phyloP scores from a whole-genome alignment of 2,329 filamentous ascomycete genomes.

The Fusarium sp. region DNA sequence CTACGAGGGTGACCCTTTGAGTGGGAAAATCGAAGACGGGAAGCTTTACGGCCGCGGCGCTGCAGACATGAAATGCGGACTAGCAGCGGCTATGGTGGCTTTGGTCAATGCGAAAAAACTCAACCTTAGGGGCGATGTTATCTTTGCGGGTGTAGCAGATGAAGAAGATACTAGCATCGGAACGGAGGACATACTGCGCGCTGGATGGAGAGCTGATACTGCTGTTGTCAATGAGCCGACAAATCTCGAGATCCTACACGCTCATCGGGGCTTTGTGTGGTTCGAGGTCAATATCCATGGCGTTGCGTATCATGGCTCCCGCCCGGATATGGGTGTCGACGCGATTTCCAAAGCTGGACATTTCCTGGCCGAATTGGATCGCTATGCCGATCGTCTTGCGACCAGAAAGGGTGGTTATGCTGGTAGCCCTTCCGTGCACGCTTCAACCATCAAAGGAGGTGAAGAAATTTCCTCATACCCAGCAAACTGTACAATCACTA shows the following conservation, averaged over 20 bases:
- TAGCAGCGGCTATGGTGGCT: constrained; percentile 59
- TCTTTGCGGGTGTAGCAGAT: constrained; percentile 65
- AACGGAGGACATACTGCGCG: constrained; percentile 60
- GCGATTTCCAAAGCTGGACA: constrained; percentile 61
- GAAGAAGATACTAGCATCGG: constrained; percentile 64
- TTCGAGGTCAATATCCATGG: constrained; percentile 57
- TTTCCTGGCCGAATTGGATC: constrained; percentile 59
- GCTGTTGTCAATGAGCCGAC: constrained; percentile 64
- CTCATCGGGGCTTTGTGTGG: constrained; percentile 64
- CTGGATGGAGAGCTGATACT: constrained; percentile 64
- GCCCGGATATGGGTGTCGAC: constrained; percentile 59
- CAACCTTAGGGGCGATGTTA: constrained; percentile 59
- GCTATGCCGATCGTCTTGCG: constrained; percentile 52
- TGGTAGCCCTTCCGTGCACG: constrained; percentile 58
- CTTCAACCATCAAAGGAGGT: constrained; percentile 60
- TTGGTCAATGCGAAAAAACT: constrained; percentile 54
- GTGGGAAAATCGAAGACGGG: constrained; percentile 54
- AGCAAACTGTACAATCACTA: constrained; percentile 57
- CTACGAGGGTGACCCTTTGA: constrained; percentile 59
- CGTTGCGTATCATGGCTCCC: constrained; percentile 57
- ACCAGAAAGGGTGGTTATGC: constrained; percentile 46
- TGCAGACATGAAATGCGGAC: constrained; percentile 63
- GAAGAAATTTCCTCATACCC: constrained; percentile 65
- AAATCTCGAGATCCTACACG: constrained; percentile 53
- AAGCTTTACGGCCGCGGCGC: constrained; percentile 59